Evolutionary conservation across 2,329 filamentous ascomycete species (phyloP), one percentile per base, ranked within the genome.

Genomic region (Aspergillus udagawae): DNA sequence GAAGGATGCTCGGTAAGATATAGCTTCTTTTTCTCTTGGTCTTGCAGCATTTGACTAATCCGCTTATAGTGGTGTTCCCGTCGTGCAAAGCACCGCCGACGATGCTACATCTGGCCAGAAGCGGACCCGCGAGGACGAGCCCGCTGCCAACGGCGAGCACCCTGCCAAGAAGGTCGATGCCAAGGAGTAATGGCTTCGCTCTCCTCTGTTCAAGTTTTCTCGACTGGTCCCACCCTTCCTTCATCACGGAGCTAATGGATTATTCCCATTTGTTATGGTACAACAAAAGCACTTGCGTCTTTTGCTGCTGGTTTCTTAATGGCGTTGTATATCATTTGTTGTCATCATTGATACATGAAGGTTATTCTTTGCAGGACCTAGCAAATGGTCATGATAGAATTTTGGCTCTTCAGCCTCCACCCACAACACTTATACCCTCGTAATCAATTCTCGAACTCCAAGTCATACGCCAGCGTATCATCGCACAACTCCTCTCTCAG

Each of bases 81-180:
- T 77, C 25, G 67, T 79, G 53, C 74, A 78, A 63, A 73, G 65
- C 66, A 71, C 72, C 60, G 60, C 67, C 60, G 63, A 67, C 55
- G 58, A 62, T 55, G 49, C 65, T 50, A 59, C 63, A 47, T 28
- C 59, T 47, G 72, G 74, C 49, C 74, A 79, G 67, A 81, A 81
- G 74, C 77, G 79, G 49, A 63, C 70, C 38, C 75, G 76, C 23
- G 78, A 80, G 49, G 78, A 78, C 27, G 70, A 73, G 45, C 52
- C 57, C 17, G 55, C 50, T 35, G 63, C 60, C 49, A 72, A 68
- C 32, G 72, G 69, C 17, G 73, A 75, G 38, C 73, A 70, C 57
- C 73, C 76, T 21, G 65, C 74, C 25, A 82, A 82, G 72, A 82
- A 82, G 68, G 73, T 78, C 42, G 79, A 81, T 65, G 63, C 68